Percentiles rank a stretch among this genome's conserved stretches.
phyloP scores from a whole-genome alignment of 768 basidiomycete genomes.

The Kwoniella dendrophila region DNA sequence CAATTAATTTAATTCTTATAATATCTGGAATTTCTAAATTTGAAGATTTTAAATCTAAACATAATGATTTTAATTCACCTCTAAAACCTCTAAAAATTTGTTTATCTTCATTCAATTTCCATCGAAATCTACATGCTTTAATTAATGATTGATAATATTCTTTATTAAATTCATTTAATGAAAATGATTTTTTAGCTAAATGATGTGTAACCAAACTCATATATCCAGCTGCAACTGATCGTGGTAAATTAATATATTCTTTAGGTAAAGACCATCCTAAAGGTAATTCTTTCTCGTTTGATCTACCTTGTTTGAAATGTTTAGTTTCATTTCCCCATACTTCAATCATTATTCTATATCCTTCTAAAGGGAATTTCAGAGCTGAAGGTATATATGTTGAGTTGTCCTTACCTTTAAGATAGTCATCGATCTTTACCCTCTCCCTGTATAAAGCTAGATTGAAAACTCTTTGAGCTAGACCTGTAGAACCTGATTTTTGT shows the following conservation, averaged over 20 bases:
- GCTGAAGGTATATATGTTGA: not conserved
- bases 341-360: conserved; percentile 35
- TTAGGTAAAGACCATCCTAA: conserved; percentile 15
- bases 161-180: not conserved
- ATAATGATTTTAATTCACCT: conserved; percentile 2
- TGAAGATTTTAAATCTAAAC: conserved; percentile 10
- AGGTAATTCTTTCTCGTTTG: not conserved
- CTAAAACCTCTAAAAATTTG: not conserved
- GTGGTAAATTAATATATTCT: not conserved
- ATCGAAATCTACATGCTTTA: conserved; percentile 18
- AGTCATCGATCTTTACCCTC: conserved; percentile 3
- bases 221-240: conserved; percentile 16
- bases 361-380: conserved; percentile 29
- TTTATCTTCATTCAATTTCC: conserved; percentile 18
- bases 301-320: not conserved
- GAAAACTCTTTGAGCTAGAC: conserved; percentile 39
- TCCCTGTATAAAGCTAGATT: conserved; percentile 34
- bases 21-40: conserved; percentile 13
- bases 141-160: conserved; percentile 11
- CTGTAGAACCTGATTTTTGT: conserved; percentile 27
- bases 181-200: not conserved
- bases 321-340: conserved; percentile 35
- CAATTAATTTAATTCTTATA: conserved; percentile 1
- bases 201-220: conserved; percentile 17
- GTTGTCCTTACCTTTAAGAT: not conserved